Evolutionary conservation across 176 grass and related monocot genomes (phyloP).

Genomic region (Puya raimondii): DNA sequence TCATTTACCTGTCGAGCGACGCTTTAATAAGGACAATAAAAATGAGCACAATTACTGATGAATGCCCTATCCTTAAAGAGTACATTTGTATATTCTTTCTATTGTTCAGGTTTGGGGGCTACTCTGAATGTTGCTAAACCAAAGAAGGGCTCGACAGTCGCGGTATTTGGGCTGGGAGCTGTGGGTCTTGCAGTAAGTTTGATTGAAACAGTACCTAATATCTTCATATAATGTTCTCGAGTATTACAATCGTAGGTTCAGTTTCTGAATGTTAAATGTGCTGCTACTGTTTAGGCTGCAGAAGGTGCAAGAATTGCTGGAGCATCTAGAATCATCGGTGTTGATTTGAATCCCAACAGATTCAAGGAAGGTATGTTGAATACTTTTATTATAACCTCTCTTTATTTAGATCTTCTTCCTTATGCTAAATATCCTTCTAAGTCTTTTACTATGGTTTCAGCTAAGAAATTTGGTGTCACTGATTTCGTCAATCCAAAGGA

Average conservation of each 20-base stretch:
- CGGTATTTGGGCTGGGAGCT: conserved; percentile 13
- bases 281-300: conserved; percentile 22
- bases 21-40: too few species aligned
- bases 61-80: too few species aligned
- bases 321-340: conserved; percentile 43
- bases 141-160: conserved; percentile 9
- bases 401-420: too few species aligned
- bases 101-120: conserved; percentile 6
- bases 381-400: not conserved
- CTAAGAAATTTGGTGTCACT: conserved; percentile 5
- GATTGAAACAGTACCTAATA: not conserved
- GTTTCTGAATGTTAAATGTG: too few species aligned
- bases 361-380: conserved; percentile 24
- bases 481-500: conserved; percentile 10
- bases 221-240: not conserved
- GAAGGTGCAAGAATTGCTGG: conserved; percentile 57
- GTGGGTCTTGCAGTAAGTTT: conserved; percentile 12
- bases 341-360: conserved; percentile 53
- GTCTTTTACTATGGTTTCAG: not conserved
- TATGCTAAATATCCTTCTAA: not conserved
- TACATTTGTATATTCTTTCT: not conserved
- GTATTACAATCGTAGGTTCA: not conserved
- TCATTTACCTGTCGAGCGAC: too few species aligned
- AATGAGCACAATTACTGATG: too few species aligned
- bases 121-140: conserved; percentile 16